A percentile compares a stretch with the other conserved stretches of the same genome.
Conservation (phyloP, 1,139 yeast genomes). For the Kurtzmaniella quercitrusa region DNA sequence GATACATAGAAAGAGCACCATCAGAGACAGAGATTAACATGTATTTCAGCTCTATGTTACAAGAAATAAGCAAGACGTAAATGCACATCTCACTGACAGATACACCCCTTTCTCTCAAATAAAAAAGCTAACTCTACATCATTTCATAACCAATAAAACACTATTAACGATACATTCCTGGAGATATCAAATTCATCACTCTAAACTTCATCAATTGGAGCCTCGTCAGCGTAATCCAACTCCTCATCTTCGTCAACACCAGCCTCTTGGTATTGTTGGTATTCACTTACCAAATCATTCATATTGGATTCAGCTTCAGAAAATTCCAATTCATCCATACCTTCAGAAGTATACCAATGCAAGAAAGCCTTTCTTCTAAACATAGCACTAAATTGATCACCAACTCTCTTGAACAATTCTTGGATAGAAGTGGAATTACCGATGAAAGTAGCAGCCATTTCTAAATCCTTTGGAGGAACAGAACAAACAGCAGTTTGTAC, state of each 20-base stretch:
- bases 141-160: conserved; percentile 4
- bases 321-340: conserved; percentile 94
- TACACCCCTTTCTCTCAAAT: too few species aligned
- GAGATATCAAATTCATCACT: conserved; percentile 16
- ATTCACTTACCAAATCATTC: conserved; percentile 84
- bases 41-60: too few species aligned
- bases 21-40: too few species aligned
- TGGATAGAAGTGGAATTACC: conserved; percentile 92
- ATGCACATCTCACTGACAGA: too few species aligned
- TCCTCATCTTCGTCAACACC: conserved; percentile 70
- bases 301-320: conserved; percentile 82
- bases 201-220: conserved; percentile 54
- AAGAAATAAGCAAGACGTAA: too few species aligned
- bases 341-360: conserved; percentile 94
- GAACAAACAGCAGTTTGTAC: conserved; percentile 93
- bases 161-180: conserved; percentile 3
- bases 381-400: conserved; percentile 88
- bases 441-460: conserved; percentile 87
- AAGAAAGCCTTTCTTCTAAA: conserved; percentile 91
- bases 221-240: conserved; percentile 64
- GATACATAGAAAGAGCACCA: too few species aligned
- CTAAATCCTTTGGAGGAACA: conserved; percentile 80
- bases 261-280: conserved; percentile 90
- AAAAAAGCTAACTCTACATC: neutral
- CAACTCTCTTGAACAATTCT: conserved; percentile 84